A percentile compares a stretch with the other conserved stretches of the same genome.
Conservation (phyloP, 78 protist species). For the Creolimax fragrantissima region DNA sequence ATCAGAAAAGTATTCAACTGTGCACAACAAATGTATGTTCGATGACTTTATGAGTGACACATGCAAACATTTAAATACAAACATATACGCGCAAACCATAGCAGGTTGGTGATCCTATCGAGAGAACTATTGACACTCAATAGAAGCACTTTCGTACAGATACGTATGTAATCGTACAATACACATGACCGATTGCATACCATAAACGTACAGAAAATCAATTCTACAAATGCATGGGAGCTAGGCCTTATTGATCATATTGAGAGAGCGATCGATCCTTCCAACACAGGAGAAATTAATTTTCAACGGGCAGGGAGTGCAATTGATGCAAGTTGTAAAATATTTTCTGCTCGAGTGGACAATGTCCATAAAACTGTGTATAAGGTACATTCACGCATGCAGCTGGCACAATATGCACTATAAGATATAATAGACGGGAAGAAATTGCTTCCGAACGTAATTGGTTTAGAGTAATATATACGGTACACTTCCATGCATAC, state of each 20-base stretch:
- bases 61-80: too few relatives aligned
- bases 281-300: constrained; percentile 40
- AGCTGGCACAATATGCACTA: too few relatives aligned
- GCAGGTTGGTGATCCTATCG: too few relatives aligned
- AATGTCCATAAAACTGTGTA: constrained; percentile 50
- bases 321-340: constrained; percentile 83
- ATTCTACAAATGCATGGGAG: constrained; percentile 79
- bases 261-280: constrained; percentile 31
- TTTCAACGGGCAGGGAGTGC: constrained; percentile 82
- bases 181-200: too few relatives aligned
- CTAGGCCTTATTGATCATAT: constrained; percentile 71
- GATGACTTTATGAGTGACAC: neutral
- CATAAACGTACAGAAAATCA: constrained; percentile 92
- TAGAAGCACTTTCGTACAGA: too few relatives aligned
- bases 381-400: neutral
- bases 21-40: neutral
- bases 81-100: too few relatives aligned
- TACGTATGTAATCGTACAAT: too few relatives aligned
- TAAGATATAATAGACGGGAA: too few relatives aligned
- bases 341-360: constrained; percentile 86
- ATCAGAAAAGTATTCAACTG: neutral
- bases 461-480: too few relatives aligned
- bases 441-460: too few relatives aligned
- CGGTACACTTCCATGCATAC: too few relatives aligned
- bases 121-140: too few relatives aligned